Evolutionary conservation across 1,139 yeast genomes (phyloP).

Genomic region (Kluyveromyces sp.): DNA sequence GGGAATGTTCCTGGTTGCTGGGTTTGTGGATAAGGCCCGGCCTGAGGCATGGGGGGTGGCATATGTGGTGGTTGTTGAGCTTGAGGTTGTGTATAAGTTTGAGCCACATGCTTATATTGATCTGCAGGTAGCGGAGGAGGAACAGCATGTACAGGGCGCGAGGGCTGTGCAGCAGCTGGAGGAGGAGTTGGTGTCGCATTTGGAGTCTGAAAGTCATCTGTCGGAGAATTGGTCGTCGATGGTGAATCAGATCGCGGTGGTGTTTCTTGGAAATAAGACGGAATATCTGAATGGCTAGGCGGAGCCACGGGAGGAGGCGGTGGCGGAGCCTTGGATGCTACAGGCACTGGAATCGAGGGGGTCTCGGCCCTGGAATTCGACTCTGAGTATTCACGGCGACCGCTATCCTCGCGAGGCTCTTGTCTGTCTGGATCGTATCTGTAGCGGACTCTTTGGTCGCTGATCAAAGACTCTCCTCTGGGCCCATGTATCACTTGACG

Average conservation of each 20-base stretch:
- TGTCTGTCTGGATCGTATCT: slow-evolving; percentile 19
- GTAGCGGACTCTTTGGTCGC: slow-evolving; percentile 31
- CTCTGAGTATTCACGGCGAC: neutral
- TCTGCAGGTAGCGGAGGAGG: slow-evolving; percentile 19
- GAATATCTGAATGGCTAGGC: slow-evolving; percentile 8
- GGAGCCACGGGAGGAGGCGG: slow-evolving; percentile 43
- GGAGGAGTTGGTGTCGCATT: slow-evolving; percentile 13
- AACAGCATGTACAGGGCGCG: slow-evolving; percentile 15
- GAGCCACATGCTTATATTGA: slow-evolving; percentile 11
- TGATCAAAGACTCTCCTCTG: slow-evolving; percentile 47
- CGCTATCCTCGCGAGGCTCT: slow-evolving; percentile 2
- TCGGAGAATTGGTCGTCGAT: neutral
- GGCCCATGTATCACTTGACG: slow-evolving; percentile 52
- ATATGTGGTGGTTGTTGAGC: slow-evolving; percentile 13
- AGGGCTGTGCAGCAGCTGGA: slow-evolving; percentile 20
- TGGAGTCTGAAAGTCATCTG: slow-evolving; percentile 8
- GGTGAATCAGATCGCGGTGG: slow-evolving; percentile 12
- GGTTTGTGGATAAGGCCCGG: neutral
- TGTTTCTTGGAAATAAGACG: neutral
- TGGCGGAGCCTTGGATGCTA: neutral
- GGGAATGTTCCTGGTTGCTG: slow-evolving; percentile 28
- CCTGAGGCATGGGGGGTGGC: slow-evolving; percentile 10
- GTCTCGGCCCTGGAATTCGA: neutral
- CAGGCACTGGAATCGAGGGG: neutral
- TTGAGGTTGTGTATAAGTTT: slow-evolving; percentile 8